Evolutionary conservation across 2,329 filamentous ascomycete genomes (phyloP).

Genomic region (Alternaria atra): DNA sequence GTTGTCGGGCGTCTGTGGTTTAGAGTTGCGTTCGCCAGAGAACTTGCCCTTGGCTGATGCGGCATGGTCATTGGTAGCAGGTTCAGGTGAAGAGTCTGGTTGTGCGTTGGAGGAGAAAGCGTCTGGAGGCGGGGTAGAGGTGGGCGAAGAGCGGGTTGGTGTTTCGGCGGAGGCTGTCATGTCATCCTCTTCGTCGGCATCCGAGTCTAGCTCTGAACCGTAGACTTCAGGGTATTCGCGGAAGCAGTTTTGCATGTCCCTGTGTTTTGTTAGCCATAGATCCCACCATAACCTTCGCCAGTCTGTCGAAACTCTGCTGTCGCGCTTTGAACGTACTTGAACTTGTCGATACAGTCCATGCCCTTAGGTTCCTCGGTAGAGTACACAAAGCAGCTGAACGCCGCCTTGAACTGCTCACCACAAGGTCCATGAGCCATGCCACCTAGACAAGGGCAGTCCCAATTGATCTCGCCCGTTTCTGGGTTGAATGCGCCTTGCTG

Average conservation of each 20-base stretch:
- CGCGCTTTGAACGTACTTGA: slow-evolving; percentile 73
- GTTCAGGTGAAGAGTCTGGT: slow-evolving; percentile 1
- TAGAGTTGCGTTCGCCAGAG: slow-evolving; percentile 15
- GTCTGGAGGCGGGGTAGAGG: not conserved
- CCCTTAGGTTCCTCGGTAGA: slow-evolving; percentile 95
- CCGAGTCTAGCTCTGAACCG: slow-evolving; percentile 84
- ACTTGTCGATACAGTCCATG: slow-evolving; percentile 96
- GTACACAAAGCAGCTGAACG: slow-evolving; percentile 99
- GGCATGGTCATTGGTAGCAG: slow-evolving; percentile 14
- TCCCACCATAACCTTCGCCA: not conserved
- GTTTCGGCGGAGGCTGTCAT: slow-evolving; percentile 27
- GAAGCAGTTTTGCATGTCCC: slow-evolving; percentile 98
- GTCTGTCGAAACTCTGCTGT: not conserved
- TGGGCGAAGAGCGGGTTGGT: slow-evolving; percentile 4
- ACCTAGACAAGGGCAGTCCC: slow-evolving; percentile 97
- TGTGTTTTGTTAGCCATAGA: slow-evolving; percentile 50
- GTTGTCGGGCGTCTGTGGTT: slow-evolving; percentile 20
- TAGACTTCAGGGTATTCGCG: slow-evolving; percentile 91
- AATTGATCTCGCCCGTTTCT: slow-evolving; percentile 99
- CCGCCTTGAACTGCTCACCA: slow-evolving; percentile 91
- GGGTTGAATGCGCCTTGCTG: slow-evolving; percentile 96
- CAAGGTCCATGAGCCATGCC: slow-evolving; percentile 98
- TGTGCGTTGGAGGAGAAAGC: slow-evolving; percentile 7
- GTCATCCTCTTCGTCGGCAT: slow-evolving; percentile 73
- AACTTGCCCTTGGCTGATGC: slow-evolving; percentile 13